phyloP scores from a whole-genome alignment of 306 rosid genomes.

The Mimosa pudica region DNA sequence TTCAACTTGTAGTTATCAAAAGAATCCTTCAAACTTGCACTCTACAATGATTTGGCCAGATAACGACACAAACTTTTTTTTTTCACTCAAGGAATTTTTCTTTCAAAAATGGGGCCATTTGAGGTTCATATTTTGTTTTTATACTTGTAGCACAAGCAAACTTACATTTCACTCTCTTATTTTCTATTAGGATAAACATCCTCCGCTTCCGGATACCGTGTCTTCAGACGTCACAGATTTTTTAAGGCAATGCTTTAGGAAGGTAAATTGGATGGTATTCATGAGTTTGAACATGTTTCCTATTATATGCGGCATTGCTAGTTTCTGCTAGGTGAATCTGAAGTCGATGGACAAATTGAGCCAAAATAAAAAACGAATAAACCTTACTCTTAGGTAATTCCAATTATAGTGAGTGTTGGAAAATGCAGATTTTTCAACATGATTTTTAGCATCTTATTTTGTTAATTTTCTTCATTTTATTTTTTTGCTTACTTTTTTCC shows the following conservation, averaged over 20 bases:
- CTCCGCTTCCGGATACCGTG: conserved; percentile 89
- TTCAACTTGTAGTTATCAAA: no score
- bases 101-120: not conserved
- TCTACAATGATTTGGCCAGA: no score
- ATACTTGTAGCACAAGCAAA: not conserved
- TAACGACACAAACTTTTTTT: not conserved
- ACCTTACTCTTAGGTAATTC: not conserved
- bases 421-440: not conserved
- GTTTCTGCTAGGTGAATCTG: not conserved
- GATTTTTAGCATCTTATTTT: not conserved
- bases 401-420: not conserved
- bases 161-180: not conserved
- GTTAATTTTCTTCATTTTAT: no score
- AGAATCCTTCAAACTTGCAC: no score
- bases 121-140: not conserved
- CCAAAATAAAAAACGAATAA: not conserved
- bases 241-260: conserved; percentile 92
- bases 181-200: conserved; percentile 70
- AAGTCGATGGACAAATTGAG: not conserved
- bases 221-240: conserved; percentile 93
- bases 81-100: not conserved
- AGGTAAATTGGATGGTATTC: conserved; percentile 57
- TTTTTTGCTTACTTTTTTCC: no score
- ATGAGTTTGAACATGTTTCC: not conserved
- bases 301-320: not conserved